Evolutionary conservation across 257 asterid species (phyloP), one percentile per base, ranked within the genome.

Genomic region (Scutellaria minor): DNA sequence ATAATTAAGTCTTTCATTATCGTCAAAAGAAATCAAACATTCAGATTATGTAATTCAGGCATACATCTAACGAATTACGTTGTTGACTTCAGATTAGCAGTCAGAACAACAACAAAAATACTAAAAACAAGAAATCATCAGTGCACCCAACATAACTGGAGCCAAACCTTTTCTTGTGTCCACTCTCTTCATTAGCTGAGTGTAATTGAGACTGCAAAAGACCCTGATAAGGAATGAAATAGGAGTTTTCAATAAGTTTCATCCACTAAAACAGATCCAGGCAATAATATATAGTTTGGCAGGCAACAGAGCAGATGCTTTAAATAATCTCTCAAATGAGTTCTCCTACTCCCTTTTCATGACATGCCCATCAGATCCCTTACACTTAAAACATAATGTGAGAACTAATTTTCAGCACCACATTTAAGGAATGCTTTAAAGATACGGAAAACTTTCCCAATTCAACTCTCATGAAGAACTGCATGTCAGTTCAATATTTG

Each of bases 121-220:
- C 5, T 37, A 15, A 6, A 47, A 37, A 57, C 10, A 1, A 74
- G 41, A 72, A 52, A 77, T 41, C 52, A 6, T 9, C 6, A 51
- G 22, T 69, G 67, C 42, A 77, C 55, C 41, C 24, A 52, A 58
- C 1, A 69, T 51, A 68, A 60, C 71, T 14, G 62, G 59, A 45
- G n/a, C 45, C 62, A 61, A 70, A 95, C 97, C 99, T 88, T 76
- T 79, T 87, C 79, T 83, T 92, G 72, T 88, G 87, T 70, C 85
- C 98, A 80, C 92, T 87, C 56, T 92, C 99, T 78, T 95, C 98
- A 54, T 85, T 86, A 64, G 90, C 92, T 47, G 96, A 67, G 65
- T 85, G 93, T 82, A 95, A 83, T 79, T 95, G 98, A 66, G 98
- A 87, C 76, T 74, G 97, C 86, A 95, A 70, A 64, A 90, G 80